A percentile compares a stretch with the other conserved stretches of the same genome.
phyloP scores from a whole-genome alignment of 345 rosid species.

The Moricandia moricandioides region DNA sequence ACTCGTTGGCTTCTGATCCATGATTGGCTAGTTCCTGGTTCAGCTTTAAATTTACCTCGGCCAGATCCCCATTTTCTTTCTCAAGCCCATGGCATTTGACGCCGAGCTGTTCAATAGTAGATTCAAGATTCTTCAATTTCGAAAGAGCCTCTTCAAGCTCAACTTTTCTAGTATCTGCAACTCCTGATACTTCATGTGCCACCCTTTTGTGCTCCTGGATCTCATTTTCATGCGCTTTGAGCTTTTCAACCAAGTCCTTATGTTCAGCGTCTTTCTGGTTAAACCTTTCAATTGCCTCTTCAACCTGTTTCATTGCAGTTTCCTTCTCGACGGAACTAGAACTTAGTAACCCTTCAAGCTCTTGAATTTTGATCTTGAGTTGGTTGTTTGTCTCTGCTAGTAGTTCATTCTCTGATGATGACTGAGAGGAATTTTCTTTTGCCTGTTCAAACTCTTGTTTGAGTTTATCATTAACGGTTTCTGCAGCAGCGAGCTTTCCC shows the following conservation, averaged over 20 bases:
- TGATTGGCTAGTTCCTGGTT: slow-evolving; percentile 63
- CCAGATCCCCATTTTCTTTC: slow-evolving; percentile 69
- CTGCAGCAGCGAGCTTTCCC: slow-evolving; percentile 55
- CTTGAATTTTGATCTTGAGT: slow-evolving; percentile 70
- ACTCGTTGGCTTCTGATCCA: slow-evolving; percentile 58
- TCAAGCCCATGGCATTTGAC: slow-evolving; percentile 57
- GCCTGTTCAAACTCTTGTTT: slow-evolving; percentile 53
- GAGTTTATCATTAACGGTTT: slow-evolving; percentile 59
- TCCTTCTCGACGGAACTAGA: slow-evolving; percentile 71
- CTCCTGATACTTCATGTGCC: slow-evolving; percentile 53
- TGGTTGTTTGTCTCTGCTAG: slow-evolving; percentile 73
- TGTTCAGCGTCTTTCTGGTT: slow-evolving; percentile 55
- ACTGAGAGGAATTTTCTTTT: slow-evolving; percentile 56
- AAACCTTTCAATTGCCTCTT: slow-evolving; percentile 55
- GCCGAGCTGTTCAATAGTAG: slow-evolving; percentile 57
- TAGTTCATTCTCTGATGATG: slow-evolving; percentile 62
- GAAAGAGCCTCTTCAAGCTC: slow-evolving; percentile 67
- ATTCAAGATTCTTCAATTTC: slow-evolving; percentile 61
- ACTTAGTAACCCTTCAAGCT: slow-evolving; percentile 64
- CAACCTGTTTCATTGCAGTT: slow-evolving; percentile 46
- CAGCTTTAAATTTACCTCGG: slow-evolving; percentile 75
- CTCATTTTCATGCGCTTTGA: slow-evolving; percentile 55
- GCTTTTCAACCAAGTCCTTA: slow-evolving; percentile 57
- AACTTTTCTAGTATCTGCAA: slow-evolving; percentile 49
- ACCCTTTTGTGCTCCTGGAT: slow-evolving; percentile 52